phyloP scores from a whole-genome alignment of 2,329 filamentous ascomycete genomes.

The Beauveria sp. region DNA sequence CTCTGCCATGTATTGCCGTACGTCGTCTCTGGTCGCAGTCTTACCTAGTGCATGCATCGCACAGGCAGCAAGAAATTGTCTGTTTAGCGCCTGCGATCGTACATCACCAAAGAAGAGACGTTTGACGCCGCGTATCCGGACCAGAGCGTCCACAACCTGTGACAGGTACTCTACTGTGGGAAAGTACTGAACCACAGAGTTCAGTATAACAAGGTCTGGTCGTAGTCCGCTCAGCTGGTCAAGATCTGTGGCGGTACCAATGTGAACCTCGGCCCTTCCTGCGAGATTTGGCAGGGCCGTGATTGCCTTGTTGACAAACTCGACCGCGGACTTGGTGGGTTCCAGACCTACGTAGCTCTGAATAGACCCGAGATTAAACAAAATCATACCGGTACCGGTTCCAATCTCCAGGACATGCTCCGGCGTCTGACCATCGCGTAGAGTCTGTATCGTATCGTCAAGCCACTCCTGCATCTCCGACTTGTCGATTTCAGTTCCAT shows the following conservation, averaged over 20 bases:
- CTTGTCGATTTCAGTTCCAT: slow-evolving; percentile 19
- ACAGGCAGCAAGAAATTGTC: slow-evolving; percentile 12
- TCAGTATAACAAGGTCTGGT: slow-evolving; percentile 17
- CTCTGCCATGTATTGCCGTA: slow-evolving; percentile 13
- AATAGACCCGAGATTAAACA: slow-evolving; percentile 20
- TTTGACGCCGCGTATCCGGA: neutral
- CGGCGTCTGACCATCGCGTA: slow-evolving; percentile 12
- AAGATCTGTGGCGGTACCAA: slow-evolving; percentile 18
- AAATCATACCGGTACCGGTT: slow-evolving; percentile 24
- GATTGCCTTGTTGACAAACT: slow-evolving; percentile 15
- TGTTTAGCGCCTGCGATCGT: slow-evolving; percentile 14
- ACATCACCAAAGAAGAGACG: slow-evolving; percentile 17
- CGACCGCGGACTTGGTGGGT: slow-evolving; percentile 16
- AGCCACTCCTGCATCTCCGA: slow-evolving; percentile 26
- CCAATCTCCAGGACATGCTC: slow-evolving; percentile 23
- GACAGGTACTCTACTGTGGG: slow-evolving; percentile 6
- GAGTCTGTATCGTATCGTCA: slow-evolving; percentile 20
- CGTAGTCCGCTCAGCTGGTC: neutral
- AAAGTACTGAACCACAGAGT: slow-evolving; percentile 15
- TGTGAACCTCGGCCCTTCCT: slow-evolving; percentile 13
- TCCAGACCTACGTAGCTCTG: slow-evolving; percentile 22
- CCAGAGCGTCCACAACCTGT: neutral
- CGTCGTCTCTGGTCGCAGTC: neutral
- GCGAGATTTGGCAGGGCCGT: slow-evolving; percentile 10
- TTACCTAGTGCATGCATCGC: slow-evolving; percentile 8